Evolutionary conservation across 2,329 filamentous ascomycete genomes (phyloP).

Genomic region (Didymella glomerata): DNA sequence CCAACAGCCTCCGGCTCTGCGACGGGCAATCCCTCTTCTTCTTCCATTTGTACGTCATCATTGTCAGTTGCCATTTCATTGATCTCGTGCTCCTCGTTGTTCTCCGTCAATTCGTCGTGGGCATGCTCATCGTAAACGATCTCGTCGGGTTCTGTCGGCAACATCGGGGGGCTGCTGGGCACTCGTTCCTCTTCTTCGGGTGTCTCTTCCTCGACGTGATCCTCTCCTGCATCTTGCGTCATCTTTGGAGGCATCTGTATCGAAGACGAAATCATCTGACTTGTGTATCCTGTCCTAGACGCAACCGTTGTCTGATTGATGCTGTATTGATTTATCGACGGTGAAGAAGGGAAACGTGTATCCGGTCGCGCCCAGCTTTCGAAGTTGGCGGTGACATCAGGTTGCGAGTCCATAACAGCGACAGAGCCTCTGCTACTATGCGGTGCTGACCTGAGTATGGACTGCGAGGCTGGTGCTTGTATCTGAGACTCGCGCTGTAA

Average conservation of each 20-base stretch:
- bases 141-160: conserved; percentile 22
- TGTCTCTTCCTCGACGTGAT: conserved; percentile 19
- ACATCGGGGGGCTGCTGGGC: conserved; percentile 49
- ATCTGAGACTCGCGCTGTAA: conserved; percentile 31
- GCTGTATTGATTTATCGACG: conserved; percentile 46
- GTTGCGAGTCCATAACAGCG: conserved; percentile 58
- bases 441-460: conserved; percentile 26
- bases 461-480: conserved; percentile 31
- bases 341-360: conserved; percentile 49
- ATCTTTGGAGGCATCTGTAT: conserved; percentile 41
- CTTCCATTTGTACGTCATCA: conserved; percentile 34
- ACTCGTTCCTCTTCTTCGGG: conserved; percentile 42
- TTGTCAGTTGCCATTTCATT: conserved; percentile 34
- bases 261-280: conserved; percentile 44
- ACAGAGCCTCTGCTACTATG: conserved; percentile 48
- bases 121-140: conserved; percentile 38
- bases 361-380: conserved; percentile 37
- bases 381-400: conserved; percentile 38
- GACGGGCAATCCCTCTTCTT: conserved; percentile 4
- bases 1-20: background rate
- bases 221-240: conserved; percentile 23
- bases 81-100: conserved; percentile 27
- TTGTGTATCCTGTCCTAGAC: conserved; percentile 42
- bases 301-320: conserved; percentile 48
- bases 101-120: conserved; percentile 33